Percentiles rank a stretch among this genome's conserved stretches.
phyloP scores from a whole-genome alignment of 2,329 filamentous ascomycete genomes.

The Endoconidiophora laricicola region DNA sequence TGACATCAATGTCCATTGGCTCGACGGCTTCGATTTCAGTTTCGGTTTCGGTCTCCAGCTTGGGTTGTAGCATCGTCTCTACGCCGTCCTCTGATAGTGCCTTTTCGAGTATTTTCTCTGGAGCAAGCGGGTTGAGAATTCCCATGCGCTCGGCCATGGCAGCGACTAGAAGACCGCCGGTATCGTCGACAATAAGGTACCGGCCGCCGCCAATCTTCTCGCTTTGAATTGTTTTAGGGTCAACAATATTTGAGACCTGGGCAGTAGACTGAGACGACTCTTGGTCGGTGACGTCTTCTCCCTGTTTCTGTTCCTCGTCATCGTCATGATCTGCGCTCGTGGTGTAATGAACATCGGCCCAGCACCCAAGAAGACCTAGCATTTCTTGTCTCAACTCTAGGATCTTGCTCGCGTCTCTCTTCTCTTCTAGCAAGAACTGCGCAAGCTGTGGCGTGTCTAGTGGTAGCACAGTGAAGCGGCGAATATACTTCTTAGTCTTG shows the following conservation, averaged over 20 bases:
- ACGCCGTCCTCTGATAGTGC: not conserved
- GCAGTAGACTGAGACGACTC: conserved; percentile 4
- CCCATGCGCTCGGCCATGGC: conserved; percentile 82
- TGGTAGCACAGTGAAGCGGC: conserved; percentile 70
- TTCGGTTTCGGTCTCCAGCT: not conserved
- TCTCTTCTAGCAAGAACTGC: conserved; percentile 63
- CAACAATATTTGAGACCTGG: conserved; percentile 14
- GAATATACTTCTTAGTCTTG: conserved; percentile 87
- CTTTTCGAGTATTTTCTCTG: conserved; percentile 15
- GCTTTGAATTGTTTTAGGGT: not conserved
- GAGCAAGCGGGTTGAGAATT: conserved; percentile 41
- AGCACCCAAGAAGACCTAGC: conserved; percentile 66
- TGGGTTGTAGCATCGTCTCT: not conserved
- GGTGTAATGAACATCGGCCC: conserved; percentile 76
- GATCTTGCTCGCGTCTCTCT: conserved; percentile 55
- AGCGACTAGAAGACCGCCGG: conserved; percentile 64
- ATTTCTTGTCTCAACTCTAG: conserved; percentile 78
- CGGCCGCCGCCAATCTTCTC: conserved; percentile 25
- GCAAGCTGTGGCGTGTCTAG: conserved; percentile 63
- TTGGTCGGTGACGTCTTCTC: not conserved
- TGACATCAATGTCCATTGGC: not conserved
- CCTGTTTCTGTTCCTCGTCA: conserved; percentile 13
- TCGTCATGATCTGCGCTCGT: conserved; percentile 18
- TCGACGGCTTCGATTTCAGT: not conserved
- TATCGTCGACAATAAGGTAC: conserved; percentile 78